Evolutionary conservation across 495 filamentous ascomycete species (phyloP).

Genomic region (Parathielavia appendiculata): DNA sequence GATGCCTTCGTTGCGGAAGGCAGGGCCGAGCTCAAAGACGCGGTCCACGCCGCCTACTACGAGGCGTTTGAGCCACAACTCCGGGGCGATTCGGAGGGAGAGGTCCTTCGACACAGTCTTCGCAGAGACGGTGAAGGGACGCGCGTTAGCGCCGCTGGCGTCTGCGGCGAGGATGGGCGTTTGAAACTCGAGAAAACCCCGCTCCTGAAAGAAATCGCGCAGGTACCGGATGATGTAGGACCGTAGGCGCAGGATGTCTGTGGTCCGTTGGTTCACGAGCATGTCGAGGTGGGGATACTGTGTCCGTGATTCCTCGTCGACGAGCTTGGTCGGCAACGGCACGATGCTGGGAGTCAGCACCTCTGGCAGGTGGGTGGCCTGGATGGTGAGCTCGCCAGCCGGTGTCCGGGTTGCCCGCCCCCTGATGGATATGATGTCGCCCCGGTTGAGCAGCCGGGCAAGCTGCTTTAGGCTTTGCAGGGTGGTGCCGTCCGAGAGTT

Average conservation of each 20-base stretch:
- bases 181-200: constrained; percentile 75
- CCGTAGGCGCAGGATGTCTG: constrained; percentile 67
- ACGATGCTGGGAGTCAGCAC: constrained; percentile 74
- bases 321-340: constrained; percentile 60
- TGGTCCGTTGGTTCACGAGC: constrained; percentile 59
- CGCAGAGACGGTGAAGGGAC: constrained; percentile 75
- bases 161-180: constrained; percentile 77
- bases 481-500: constrained; percentile 39
- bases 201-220: constrained; percentile 63
- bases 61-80: constrained; percentile 93
- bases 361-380: constrained; percentile 58
- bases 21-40: constrained; percentile 88
- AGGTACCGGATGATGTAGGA: constrained; percentile 69
- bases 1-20: constrained; percentile 93
- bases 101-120: constrained; percentile 65
- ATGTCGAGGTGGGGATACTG: constrained; percentile 77
- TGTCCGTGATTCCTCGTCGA: constrained; percentile 59
- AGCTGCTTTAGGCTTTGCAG: constrained; percentile 50
- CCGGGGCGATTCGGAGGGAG: constrained; percentile 79
- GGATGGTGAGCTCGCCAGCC: constrained; percentile 72
- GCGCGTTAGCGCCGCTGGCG: constrained; percentile 77
- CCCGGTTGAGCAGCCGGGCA: constrained; percentile 55
- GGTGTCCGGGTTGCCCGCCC: constrained; percentile 67
- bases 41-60: constrained; percentile 88
- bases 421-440: constrained; percentile 71